These are phyloP conservation scores for Ramichloridium luteum DNA, from an alignment of 2,329 filamentous ascomycete species.

Conservation along the genomic window DNA sequence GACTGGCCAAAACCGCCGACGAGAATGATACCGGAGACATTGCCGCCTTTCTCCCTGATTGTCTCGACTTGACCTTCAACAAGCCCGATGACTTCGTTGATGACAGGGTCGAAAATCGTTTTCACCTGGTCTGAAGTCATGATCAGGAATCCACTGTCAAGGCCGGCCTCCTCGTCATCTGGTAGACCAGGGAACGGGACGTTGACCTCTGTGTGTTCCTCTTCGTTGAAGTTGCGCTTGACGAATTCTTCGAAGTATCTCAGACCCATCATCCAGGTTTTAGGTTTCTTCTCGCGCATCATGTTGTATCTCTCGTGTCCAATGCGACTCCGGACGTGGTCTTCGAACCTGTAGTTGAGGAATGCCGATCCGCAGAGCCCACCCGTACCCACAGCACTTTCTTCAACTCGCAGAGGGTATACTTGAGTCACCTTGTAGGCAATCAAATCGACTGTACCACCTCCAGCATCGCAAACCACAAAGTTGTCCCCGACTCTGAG, in stretches of 20 bases:
- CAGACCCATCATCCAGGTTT: conserved; percentile 61
- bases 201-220: conserved; percentile 53
- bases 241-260: conserved; percentile 76
- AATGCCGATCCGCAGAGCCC: conserved; percentile 68
- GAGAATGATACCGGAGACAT: conserved; percentile 56
- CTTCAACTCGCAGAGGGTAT: conserved; percentile 59
- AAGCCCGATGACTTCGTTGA: conserved; percentile 47
- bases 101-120: conserved; percentile 52
- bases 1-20: conserved; percentile 74
- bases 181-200: conserved; percentile 65
- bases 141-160: conserved; percentile 65
- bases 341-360: conserved; percentile 69
- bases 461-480: conserved; percentile 45
- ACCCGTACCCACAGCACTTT: conserved; percentile 68
- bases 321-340: conserved; percentile 57
- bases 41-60: conserved; percentile 28
- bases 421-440: conserved; percentile 69
- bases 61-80: conserved; percentile 39
- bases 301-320: conserved; percentile 53
- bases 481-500: conserved; percentile 54
- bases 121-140: conserved; percentile 60
- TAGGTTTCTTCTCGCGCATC: conserved; percentile 66
- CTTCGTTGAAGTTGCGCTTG: conserved; percentile 71
- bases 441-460: conserved; percentile 60
- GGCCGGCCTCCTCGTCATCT: conserved; percentile 60